Evolutionary conservation across 768 basidiomycete species (phyloP).

Genomic region (Phanerodontia chrysosporium): DNA sequence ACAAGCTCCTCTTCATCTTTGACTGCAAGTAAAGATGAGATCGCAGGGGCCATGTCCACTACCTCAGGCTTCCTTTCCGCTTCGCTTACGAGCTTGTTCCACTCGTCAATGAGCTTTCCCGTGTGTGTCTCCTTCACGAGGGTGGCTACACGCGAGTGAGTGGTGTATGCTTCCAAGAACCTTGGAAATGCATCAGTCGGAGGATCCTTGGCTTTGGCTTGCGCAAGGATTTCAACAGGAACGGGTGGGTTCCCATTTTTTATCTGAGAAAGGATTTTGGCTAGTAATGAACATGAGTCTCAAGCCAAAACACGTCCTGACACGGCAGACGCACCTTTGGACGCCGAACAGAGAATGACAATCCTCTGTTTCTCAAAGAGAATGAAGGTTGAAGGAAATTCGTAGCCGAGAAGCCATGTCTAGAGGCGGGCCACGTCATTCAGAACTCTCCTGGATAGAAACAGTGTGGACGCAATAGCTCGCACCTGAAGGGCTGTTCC

Average conservation of each 20-base stretch:
- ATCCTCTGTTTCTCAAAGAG: constrained; percentile 78
- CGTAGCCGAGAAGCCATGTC: constrained; percentile 97
- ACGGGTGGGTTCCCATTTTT: constrained; percentile 50
- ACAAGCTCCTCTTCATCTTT: constrained; percentile 94
- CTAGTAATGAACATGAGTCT: constrained; percentile 35
- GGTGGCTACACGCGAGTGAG: constrained; percentile 62
- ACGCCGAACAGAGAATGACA: constrained; percentile 78
- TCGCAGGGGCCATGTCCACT: constrained; percentile 71
- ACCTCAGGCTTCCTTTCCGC: constrained; percentile 62
- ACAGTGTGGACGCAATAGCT: constrained; percentile 6
- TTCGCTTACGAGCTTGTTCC: constrained; percentile 62
- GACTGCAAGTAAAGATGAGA: constrained; percentile 76
- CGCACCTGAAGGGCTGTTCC: constrained; percentile 88
- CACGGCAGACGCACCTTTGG: constrained; percentile 60
- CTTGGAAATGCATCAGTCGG: constrained; percentile 70
- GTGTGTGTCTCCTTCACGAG: constrained; percentile 79
- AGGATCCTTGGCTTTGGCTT: constrained; percentile 77
- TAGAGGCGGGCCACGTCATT: constrained; percentile 25
- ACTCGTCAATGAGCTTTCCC: constrained; percentile 86
- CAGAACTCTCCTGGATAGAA: neutral
- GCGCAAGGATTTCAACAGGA: constrained; percentile 71
- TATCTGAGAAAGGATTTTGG: constrained; percentile 82
- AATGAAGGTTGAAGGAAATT: constrained; percentile 92
- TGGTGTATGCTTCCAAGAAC: constrained; percentile 59
- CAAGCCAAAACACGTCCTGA: constrained; percentile 2